These are phyloP conservation scores for Trichosporon sp. DNA, from an alignment of 1,284 basidiomycete species.

Conservation along the genomic window DNA sequence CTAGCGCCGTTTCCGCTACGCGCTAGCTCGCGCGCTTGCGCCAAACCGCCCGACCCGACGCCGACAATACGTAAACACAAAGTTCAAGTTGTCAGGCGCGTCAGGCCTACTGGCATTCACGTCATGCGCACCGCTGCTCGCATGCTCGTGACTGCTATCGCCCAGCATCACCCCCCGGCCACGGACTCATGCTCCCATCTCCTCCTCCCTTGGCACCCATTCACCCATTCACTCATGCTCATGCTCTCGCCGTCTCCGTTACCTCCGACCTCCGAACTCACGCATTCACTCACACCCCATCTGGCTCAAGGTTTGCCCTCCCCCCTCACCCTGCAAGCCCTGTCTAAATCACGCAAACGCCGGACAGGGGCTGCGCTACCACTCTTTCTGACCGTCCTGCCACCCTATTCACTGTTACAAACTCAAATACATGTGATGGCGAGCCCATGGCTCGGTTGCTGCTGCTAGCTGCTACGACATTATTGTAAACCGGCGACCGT, in stretches of 20 bases:
- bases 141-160: not conserved
- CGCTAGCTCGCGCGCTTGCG: too few relatives aligned
- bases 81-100: not conserved
- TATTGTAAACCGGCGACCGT: not conserved
- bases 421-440: not conserved
- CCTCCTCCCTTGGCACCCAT: not conserved
- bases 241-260: too few relatives aligned
- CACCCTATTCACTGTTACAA: not conserved
- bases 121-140: too few relatives aligned
- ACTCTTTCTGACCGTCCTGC: not conserved
- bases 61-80: not conserved
- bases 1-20: too few relatives aligned
- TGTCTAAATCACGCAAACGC: not conserved
- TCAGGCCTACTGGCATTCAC: not conserved
- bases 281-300: not conserved
- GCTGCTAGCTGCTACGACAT: not conserved
- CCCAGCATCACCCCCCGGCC: not conserved
- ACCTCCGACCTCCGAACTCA: not conserved
- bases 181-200: not conserved
- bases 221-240: too few relatives aligned
- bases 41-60: not conserved
- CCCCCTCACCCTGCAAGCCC: not conserved
- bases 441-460: not conserved
- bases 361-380: not conserved
- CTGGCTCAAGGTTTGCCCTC: not conserved